Base-by-base conservation (phyloP, 257 asterid genomes). In the Petrea volubilis region DNA sequence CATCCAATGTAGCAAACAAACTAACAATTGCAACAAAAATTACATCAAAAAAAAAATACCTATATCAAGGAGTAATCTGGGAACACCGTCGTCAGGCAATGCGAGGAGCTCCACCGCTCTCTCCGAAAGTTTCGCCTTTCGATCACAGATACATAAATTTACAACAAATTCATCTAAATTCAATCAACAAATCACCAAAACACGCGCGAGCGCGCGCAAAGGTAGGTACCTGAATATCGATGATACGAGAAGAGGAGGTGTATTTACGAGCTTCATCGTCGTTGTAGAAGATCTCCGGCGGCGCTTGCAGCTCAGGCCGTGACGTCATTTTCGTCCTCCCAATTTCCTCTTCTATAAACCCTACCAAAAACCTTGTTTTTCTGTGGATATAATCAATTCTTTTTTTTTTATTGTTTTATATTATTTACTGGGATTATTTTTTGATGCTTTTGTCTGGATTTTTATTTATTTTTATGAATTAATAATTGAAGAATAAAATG, bases 171-270 rank as follows among this genome's bases (percentile, higher is more conserved):
- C 4, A 43, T 8, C 34, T 23, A 43, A 50, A 25, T 20, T n/a
- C 28, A 55, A 12, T 41, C 23, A 47, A 47, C 5, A 3, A 17
- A n/a, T 17, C 9, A 1, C 21, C 6, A 17, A 8, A 21, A 53
- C 11, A 24, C 6, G 3, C 8, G 18, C n/a, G n/a, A n/a, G n/a
- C 53, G 12, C 7, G 28, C 47, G 2, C 7, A 38, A 33, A 18
- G 55, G 24, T n/a, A 17, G 50, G 5, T 59, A 89, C 98, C 97
- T 94, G 98, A 70, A 94, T 89, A 64, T 86, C 95, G 31, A 94
- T 89, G 53, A 94, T 94, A 62, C 98, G 98, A 76, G 98, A 91
- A 60, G 98, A 94, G n/a, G 97, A 94, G 10, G 98, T 94, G 72
- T 91, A 94, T 75, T 94, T 94, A 60, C 97, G 95, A 73, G 98